phyloP scores from a whole-genome alignment of 176 grass and related monocot genomes.

The Themeda triandra region DNA sequence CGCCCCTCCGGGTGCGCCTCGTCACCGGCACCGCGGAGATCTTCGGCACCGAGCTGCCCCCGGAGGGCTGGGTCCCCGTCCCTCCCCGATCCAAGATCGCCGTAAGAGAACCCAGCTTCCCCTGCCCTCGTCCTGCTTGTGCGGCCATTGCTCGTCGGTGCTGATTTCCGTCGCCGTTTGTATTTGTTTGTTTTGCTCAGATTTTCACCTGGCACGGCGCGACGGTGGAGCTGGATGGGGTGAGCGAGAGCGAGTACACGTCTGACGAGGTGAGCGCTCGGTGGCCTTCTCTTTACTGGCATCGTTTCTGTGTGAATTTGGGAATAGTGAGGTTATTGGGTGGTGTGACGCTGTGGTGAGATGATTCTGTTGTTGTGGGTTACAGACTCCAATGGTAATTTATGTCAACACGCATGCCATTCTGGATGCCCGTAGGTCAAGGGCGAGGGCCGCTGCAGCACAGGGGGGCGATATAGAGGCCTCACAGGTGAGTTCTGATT shows the following conservation, averaged over 20 bases:
- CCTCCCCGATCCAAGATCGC: constrained; percentile 79
- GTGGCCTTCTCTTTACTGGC: too few species aligned
- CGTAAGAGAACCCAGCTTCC: constrained; percentile 23
- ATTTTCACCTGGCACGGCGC: constrained; percentile 94
- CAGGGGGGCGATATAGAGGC: constrained; percentile 52
- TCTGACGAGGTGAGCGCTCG: too few species aligned
- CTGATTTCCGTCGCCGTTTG: neutral
- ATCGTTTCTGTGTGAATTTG: too few species aligned
- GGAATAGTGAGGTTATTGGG: neutral
- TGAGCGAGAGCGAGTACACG: constrained; percentile 44
- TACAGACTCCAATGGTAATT: constrained; percentile 82
- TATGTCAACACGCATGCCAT: constrained; percentile 79
- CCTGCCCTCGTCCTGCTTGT: neutral
- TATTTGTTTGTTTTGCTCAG: constrained; percentile 28
- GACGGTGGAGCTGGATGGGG: constrained; percentile 76
- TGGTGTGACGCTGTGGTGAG: neutral
- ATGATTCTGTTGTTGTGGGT: neutral
- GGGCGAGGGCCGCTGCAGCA: constrained; percentile 44
- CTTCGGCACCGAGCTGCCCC: too few species aligned
- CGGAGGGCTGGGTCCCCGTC: constrained; percentile 68
- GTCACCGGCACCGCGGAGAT: too few species aligned
- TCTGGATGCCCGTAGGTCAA: constrained; percentile 62
- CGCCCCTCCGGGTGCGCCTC: constrained; percentile 74
- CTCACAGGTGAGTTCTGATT: constrained; percentile 42
- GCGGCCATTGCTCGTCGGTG: neutral